Conservation (phyloP, 2,329 filamentous ascomycete genomes). For the Epichloe brachyelytri region DNA sequence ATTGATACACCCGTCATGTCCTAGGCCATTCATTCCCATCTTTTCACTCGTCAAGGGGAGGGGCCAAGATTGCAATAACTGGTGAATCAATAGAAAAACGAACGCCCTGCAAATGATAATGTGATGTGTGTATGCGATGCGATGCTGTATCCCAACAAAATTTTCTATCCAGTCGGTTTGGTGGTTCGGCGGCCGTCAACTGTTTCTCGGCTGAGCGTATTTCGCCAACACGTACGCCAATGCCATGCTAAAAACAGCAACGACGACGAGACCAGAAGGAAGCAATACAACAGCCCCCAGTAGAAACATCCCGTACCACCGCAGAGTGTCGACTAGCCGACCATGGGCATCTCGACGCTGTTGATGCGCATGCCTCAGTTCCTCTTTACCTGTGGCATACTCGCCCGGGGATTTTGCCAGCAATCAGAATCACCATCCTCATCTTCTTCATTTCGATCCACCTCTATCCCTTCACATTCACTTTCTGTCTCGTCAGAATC, state of each 20-base stretch:
- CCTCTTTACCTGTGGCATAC: slow-evolving; percentile 10
- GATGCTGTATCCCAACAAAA: slow-evolving; percentile 1
- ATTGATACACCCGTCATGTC: background rate
- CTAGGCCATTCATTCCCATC: background rate
- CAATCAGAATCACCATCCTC: slow-evolving; percentile 13
- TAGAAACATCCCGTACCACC: slow-evolving; percentile 27
- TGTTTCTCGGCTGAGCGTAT: slow-evolving; percentile 9
- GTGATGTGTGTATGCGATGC: slow-evolving; percentile 4
- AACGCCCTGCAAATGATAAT: slow-evolving; percentile 18
- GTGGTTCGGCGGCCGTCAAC: background rate
- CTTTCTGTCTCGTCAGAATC: slow-evolving; percentile 21
- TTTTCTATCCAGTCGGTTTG: slow-evolving; percentile 13
- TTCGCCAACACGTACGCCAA: slow-evolving; percentile 29
- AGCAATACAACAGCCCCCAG: slow-evolving; percentile 34
- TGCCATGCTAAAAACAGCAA: slow-evolving; percentile 23
- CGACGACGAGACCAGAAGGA: slow-evolving; percentile 26
- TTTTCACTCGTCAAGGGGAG: background rate
- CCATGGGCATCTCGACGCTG: slow-evolving; percentile 23
- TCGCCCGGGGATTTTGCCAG: slow-evolving; percentile 11
- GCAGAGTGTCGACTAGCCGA: slow-evolving; percentile 27
- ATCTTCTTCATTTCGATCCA: slow-evolving; percentile 14
- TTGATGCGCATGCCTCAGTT: slow-evolving; percentile 17
- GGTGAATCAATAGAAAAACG: slow-evolving; percentile 2
- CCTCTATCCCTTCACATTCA: slow-evolving; percentile 17
- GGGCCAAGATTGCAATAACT: background rate